phyloP scores from a whole-genome alignment of 805 yeast species.

The Candida takata region DNA sequence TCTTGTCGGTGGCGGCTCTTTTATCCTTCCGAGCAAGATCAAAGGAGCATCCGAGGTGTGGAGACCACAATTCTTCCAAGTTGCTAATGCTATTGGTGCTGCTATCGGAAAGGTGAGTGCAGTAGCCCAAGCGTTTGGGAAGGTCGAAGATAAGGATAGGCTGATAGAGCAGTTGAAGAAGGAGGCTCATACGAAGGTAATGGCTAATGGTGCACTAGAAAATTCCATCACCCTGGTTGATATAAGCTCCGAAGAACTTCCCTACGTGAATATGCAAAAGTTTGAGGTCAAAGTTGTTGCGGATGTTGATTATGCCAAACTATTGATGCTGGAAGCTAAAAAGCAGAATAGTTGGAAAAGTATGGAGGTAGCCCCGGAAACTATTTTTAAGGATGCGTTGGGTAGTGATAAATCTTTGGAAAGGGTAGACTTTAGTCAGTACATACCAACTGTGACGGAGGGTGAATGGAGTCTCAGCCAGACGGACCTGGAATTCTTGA shows the following conservation, averaged over 20 bases:
- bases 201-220: slow-evolving; percentile 23
- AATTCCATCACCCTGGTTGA: slow-evolving; percentile 24
- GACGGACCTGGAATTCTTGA: slow-evolving; percentile 34
- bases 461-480: slow-evolving; percentile 30
- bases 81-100: slow-evolving; percentile 48
- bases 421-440: slow-evolving; percentile 11
- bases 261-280: slow-evolving; percentile 28
- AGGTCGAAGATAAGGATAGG: slow-evolving; percentile 15
- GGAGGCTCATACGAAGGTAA: slow-evolving; percentile 19
- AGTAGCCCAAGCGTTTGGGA: slow-evolving; percentile 16
- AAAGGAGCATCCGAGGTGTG: slow-evolving; percentile 38
- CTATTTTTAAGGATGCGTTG: slow-evolving; percentile 9
- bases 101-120: slow-evolving; percentile 40
- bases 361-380: slow-evolving; percentile 1
- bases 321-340: slow-evolving; percentile 6
- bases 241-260: slow-evolving; percentile 24
- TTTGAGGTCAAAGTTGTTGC: slow-evolving; percentile 36
- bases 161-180: slow-evolving; percentile 18
- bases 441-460: slow-evolving; percentile 26
- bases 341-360: neutral
- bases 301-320: slow-evolving; percentile 34
- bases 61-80: slow-evolving; percentile 36
- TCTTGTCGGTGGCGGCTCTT: slow-evolving; percentile 46
- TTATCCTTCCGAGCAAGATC: slow-evolving; percentile 32
- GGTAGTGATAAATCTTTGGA: slow-evolving; percentile 1